Base-by-base conservation (phyloP, 1,284 basidiomycete species). In the Ustilago xerochloae region DNA sequence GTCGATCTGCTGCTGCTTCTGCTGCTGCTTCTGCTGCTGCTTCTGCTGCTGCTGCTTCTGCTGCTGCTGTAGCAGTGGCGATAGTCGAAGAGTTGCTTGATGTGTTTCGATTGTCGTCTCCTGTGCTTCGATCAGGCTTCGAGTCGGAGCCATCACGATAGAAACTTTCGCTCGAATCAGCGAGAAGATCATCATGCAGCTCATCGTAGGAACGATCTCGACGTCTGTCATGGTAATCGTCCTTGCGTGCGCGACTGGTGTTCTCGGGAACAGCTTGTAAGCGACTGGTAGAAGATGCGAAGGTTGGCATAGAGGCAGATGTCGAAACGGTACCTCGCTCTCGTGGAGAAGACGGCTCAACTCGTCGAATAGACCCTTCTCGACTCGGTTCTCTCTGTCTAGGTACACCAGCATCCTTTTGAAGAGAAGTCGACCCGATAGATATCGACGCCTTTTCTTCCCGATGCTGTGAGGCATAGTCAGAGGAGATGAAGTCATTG, bases 121-220 rank as follows among this genome's bases (percentile, higher is more conserved):
- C 46, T 18, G 12, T 38, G 2, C 16, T 24, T n/a, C 47, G 33
- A 4, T 47, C 20, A 15, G 39, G 30, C 9, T 20, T 29, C 5
- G 10, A n/a, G 24, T 52, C 52, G 13, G 26, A 39, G 3, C 16
- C 33, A 6, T 32, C 43, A 15, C 46, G 45, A 20, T 38, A n/a
- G 12, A 39, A 30, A 38, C 48, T 43, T n/a, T 41, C 24, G 28
- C 16, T 35, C 15, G 28, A 28, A 30, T 46, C 35, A 22, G 29
- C 24, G 16, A 13, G 26, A 20, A 4, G n/a, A 10, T 60, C 51
- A 18, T 60, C 9, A 26, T 26, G 29, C 20, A 28, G 32, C 32
- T 68, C 65, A 28, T 68, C 59, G 18, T 59, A 62, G n/a, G 54
- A 52, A 6, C 61, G 56, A 39, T 69, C 61, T 1, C 57, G 55